These are phyloP conservation scores for Stemphylium beticola DNA, from an alignment of 2,329 filamentous ascomycete species.

Conservation along the genomic window DNA sequence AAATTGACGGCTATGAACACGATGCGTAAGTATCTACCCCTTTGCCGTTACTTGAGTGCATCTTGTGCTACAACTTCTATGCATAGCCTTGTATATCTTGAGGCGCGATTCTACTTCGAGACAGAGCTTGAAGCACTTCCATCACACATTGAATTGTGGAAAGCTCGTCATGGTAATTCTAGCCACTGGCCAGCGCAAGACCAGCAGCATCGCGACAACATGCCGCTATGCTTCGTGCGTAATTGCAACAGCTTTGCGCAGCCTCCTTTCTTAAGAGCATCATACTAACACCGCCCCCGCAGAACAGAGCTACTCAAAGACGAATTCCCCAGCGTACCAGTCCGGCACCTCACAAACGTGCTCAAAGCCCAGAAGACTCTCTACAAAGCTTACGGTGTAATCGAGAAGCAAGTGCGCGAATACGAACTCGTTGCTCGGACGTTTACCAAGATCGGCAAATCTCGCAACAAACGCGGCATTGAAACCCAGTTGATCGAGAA, in stretches of 20 bases:
- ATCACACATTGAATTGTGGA: slow-evolving; percentile 5
- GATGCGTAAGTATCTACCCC: slow-evolving; percentile 38
- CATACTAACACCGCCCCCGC: slow-evolving; percentile 13
- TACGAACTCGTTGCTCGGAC: slow-evolving; percentile 20
- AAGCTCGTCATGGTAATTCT: not conserved
- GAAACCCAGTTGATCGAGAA: slow-evolving; percentile 27
- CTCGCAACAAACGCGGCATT: slow-evolving; percentile 26
- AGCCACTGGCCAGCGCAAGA: slow-evolving; percentile 1
- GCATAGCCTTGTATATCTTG: not conserved
- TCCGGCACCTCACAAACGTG: slow-evolving; percentile 42
- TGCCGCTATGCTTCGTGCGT: not conserved
- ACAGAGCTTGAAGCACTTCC: slow-evolving; percentile 9
- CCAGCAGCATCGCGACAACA: not conserved
- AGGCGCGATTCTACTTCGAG: not conserved
- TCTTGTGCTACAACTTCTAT: not conserved
- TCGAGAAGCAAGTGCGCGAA: slow-evolving; percentile 39
- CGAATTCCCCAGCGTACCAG: slow-evolving; percentile 50
- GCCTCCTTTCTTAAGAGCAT: not conserved
- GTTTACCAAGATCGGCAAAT: slow-evolving; percentile 29
- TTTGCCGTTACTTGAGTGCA: not conserved
- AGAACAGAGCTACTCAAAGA: slow-evolving; percentile 50
- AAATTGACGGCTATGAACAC: slow-evolving; percentile 20
- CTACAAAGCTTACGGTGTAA: slow-evolving; percentile 46
- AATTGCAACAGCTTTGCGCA: not conserved
- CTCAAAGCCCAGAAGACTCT: slow-evolving; percentile 43